These are phyloP conservation scores for Puccinia coronata DNA, from an alignment of 1,284 basidiomycete genomes.

Conservation along the genomic window DNA sequence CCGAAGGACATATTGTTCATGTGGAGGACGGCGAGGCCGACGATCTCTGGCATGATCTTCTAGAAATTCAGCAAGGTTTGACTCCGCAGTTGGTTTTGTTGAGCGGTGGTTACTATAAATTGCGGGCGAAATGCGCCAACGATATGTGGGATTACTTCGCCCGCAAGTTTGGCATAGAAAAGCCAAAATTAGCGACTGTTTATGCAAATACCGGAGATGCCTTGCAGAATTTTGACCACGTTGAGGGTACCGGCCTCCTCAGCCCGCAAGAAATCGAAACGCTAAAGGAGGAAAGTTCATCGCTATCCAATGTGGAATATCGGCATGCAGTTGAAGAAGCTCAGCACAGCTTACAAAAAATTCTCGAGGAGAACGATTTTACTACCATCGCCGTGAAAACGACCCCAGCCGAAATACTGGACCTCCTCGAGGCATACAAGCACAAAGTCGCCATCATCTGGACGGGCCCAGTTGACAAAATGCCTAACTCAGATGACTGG, in stretches of 20 bases:
- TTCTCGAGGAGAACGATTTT: constrained; percentile 15
- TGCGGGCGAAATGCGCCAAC: neutral
- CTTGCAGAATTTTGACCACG: neutral
- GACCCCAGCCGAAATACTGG: neutral
- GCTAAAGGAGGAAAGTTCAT: neutral
- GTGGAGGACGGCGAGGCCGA: constrained; percentile 27
- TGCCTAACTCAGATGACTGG: neutral
- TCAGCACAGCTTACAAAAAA: neutral
- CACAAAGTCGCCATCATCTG: constrained; percentile 23
- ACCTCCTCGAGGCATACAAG: constrained; percentile 14
- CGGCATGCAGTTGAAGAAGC: neutral
- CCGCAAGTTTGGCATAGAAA: neutral
- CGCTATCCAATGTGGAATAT: neutral
- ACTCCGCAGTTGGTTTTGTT: neutral
- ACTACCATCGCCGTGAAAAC: constrained; percentile 20
- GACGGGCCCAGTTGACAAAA: constrained; percentile 5
- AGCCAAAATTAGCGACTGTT: neutral
- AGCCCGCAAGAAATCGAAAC: neutral
- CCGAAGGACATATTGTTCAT: neutral
- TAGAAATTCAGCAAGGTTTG: neutral
- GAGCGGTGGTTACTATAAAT: constrained; percentile 1
- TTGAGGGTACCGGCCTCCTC: neutral
- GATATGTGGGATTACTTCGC: neutral
- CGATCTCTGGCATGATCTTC: constrained; percentile 18
- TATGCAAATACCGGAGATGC: neutral